Evolutionary conservation across 2,329 filamentous ascomycete genomes (phyloP), one percentile per base, ranked within the genome.

Genomic region (Aspergillus hiratsukae): DNA sequence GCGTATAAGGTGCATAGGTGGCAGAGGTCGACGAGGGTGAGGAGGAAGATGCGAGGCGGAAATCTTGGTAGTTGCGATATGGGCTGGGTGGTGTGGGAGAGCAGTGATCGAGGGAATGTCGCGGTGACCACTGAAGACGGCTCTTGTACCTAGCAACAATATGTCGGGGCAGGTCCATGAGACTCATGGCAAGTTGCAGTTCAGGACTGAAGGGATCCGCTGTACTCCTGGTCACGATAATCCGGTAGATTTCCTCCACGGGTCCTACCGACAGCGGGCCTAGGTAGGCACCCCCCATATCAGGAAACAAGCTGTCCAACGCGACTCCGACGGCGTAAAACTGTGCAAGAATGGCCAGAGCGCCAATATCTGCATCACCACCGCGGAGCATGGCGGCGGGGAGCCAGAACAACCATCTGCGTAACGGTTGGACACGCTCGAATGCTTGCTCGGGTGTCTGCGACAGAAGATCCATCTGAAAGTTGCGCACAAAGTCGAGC

Each of bases 381-480:
- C 87, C 85, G 70, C 93, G 88, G 27, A 97, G 81, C 65, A 92
- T 88, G 63, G 87, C 86, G 35, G 96, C 87, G 0, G 94, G 94
- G 54, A 96, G 85, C 91, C 93, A 97, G 76, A 97, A 96, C 17
- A 97, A 83, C 91, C 93, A 97, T 64, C 90, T 89, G 54, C 92
- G 84, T 57, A 99, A 82, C 9, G 90, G 87, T 61, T 95, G 92
- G 10, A 97, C 84, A 61, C 92, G 89, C 67, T 91, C 88, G 70
- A 97, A 97, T 69, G 96, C 90, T 69, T 95, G 87, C 61, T 90
- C 87, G 25, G 91, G 85, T 25, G 86, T 85, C 61, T 88, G 81
- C 11, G 82, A 81, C 4, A 87, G 85, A 69, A 86, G 85, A 62
- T 90, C 85, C 70, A 88, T 86, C 68, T 86, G 85, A 56, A 89